Conservation (phyloP, 164 flowering plant genomes). For the Euptelea pleiosperma region DNA sequence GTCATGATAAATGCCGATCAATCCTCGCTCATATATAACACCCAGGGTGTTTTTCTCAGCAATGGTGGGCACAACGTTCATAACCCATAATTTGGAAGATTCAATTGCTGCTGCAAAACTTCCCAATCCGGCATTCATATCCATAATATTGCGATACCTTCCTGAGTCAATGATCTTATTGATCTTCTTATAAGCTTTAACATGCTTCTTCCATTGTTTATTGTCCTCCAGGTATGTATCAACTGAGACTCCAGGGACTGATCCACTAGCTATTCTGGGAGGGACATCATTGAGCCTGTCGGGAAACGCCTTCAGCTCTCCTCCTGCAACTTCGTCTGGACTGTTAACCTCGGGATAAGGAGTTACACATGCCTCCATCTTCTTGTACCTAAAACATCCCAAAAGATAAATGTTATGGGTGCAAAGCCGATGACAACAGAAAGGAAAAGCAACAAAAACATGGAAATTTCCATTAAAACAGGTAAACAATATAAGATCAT, state of each 20-base stretch:
- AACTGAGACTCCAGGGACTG: conserved; percentile 67
- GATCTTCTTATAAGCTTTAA: conserved; percentile 64
- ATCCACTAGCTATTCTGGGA: conserved; percentile 73
- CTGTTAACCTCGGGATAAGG: conserved; percentile 54
- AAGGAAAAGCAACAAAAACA: neutral
- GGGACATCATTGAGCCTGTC: conserved; percentile 76
- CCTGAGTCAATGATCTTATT: conserved; percentile 70
- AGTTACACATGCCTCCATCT: conserved; percentile 78
- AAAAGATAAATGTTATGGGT: neutral
- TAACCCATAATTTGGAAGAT: conserved; percentile 79
- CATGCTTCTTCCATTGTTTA: conserved; percentile 78
- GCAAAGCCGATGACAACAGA: no score
- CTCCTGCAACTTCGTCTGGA: conserved; percentile 58
- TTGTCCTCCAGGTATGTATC: conserved; percentile 74
- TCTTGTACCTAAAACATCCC: conserved; percentile 63
- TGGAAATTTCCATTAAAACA: no score
- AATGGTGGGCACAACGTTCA: conserved; percentile 95
- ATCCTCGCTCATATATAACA: conserved; percentile 75
- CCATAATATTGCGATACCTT: conserved; percentile 91
- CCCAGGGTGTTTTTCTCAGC: conserved; percentile 73
- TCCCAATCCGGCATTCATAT: conserved; percentile 95
- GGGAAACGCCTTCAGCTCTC: conserved; percentile 63
- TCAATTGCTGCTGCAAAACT: conserved; percentile 84
- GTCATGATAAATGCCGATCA: conserved; percentile 95
- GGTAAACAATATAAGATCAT: no score